phyloP scores from a whole-genome alignment of 2,329 filamentous ascomycete species.

The Alternaria dauci region DNA sequence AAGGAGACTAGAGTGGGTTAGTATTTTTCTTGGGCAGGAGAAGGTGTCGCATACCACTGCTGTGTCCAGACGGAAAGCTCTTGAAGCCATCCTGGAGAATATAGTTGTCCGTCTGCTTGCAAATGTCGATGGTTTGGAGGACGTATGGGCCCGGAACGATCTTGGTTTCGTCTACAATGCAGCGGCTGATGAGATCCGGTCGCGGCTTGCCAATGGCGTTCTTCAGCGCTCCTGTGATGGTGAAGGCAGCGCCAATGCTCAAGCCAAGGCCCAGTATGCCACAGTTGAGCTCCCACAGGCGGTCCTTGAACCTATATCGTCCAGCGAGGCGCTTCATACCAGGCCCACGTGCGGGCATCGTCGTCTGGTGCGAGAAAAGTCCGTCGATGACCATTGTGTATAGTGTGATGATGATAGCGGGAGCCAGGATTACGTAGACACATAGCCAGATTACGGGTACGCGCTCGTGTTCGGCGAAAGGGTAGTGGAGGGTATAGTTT shows the following conservation, averaged over 20 bases:
- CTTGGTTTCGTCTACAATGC: slow-evolving; percentile 23
- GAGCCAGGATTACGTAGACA: slow-evolving; percentile 59
- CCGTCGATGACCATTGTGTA: slow-evolving; percentile 68
- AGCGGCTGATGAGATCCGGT: slow-evolving; percentile 66
- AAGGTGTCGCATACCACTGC: slow-evolving; percentile 55
- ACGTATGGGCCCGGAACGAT: slow-evolving; percentile 13
- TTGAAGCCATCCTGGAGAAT: slow-evolving; percentile 67
- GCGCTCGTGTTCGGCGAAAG: slow-evolving; percentile 64
- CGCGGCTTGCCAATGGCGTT: slow-evolving; percentile 67
- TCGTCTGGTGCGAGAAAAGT: slow-evolving; percentile 61
- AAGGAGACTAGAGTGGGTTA: slow-evolving; percentile 59
- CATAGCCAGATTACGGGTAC: slow-evolving; percentile 61
- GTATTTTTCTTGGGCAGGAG: slow-evolving; percentile 11
- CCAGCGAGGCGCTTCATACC: slow-evolving; percentile 52
- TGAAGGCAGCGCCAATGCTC: slow-evolving; percentile 63
- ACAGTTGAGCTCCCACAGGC: slow-evolving; percentile 70
- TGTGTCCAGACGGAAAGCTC: slow-evolving; percentile 67
- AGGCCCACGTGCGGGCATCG: slow-evolving; percentile 36
- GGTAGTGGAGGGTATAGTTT: slow-evolving; percentile 66
- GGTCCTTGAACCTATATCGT: slow-evolving; percentile 62
- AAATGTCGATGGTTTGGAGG: slow-evolving; percentile 53
- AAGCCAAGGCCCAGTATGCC: slow-evolving; percentile 65
- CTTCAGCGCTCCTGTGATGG: slow-evolving; percentile 66
- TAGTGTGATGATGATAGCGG: slow-evolving; percentile 61
- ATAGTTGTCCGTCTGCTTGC: slow-evolving; percentile 58